Evolutionary conservation across 2,329 filamentous ascomycete species (phyloP), one percentile per base, ranked within the genome.

Genomic region (Colletotrichum falcatum): DNA sequence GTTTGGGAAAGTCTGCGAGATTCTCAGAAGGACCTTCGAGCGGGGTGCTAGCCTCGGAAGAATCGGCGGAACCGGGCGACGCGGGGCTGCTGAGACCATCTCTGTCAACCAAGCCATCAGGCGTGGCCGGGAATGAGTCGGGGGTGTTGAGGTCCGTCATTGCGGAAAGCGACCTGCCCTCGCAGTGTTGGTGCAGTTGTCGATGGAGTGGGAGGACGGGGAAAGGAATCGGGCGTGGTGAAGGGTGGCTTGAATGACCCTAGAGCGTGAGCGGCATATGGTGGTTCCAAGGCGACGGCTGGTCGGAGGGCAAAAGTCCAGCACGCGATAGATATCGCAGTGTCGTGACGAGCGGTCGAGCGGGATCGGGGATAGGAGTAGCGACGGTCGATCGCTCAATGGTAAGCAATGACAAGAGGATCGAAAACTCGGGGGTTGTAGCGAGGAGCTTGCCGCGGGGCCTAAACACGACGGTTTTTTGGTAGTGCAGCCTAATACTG

Each of bases 11-110:
- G 66, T 84, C 83, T 72, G 72, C 67, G 23, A 75, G 33, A n/a
- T 64, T 37, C 48, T 83, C 72, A 74, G 77, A 68, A 66, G 81
- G 74, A 3, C 78, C 78, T 65, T 86, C 85, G 61, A 84, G 80
- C 8, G 86, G 84, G 12, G 85, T 87, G 74, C 79, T 85, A 63
- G 83, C 81, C 70, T 84, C 82, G 23, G 86, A 86, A 9, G 84
- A 84, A 60, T 81, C 80, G 73, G 83, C 80, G 23, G 83, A 85
- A 55, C 78, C 81, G 28, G 85, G 83, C 1, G 84, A 84, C 33
- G 76, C 77, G 37, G 84, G 84, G 35, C 79, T 81, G 64, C 80
- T 74, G 28, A 79, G 67, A 28, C 76, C 76, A 39, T 79, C 78
- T 35, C 63, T 77, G 63, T 81, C 79, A 62, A 76, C 67, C 66